Base-by-base conservation (phyloP, 2,329 filamentous ascomycete genomes). In the Monosporascus sp. region DNA sequence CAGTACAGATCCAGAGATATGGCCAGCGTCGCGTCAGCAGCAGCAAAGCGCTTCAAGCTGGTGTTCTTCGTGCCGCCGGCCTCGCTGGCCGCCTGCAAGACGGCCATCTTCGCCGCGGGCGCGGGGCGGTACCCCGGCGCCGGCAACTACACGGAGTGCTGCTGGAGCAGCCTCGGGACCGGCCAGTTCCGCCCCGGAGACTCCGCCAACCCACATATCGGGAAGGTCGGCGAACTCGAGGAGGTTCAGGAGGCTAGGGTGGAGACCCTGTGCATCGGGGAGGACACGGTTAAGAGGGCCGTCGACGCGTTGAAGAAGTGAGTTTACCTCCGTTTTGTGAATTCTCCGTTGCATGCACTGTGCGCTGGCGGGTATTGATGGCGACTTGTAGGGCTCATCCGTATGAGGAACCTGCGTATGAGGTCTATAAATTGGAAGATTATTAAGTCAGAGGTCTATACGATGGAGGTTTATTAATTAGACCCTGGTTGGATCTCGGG, bases 121-220 rank as follows among this genome's bases (percentile, higher is more conserved):
- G 81, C 80, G 2, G 81, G 81, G 26, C 69, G 74, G 11, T 80
- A 78, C 52, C 76, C 78, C 0, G 71, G 71, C 0, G 62, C 72
- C 1, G 77, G 77, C n/a, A 75, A 74, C 60, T 84, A 84, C 62
- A 80, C 77, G 24, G 78, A 84, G 59, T 78, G 73, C 64, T 77
- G 76, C 66, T 85, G 74, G 72, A 70, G 72, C 3, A 68, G 71
- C 0, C 57, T 69, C 4, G 87, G 86, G 5, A 81, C 73, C 0
- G 85, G 84, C 0, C 85, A 89, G 63, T 90, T 89, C 67, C 78
- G 81, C 0, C 85, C 86, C 0, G 82, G 81, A 0, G 74, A 76
- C 51, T 66, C 72, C 0, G 84, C 86, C 1, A 85, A 84, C 48
- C 86, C 86, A 3, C 71, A 82, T 61, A 82, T 88, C 56, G 87